A percentile compares a stretch with the other conserved stretches of the same genome.
Evolutionary conservation across 345 rosid species (phyloP).

Genomic region (Bruguiera sexangula): DNA sequence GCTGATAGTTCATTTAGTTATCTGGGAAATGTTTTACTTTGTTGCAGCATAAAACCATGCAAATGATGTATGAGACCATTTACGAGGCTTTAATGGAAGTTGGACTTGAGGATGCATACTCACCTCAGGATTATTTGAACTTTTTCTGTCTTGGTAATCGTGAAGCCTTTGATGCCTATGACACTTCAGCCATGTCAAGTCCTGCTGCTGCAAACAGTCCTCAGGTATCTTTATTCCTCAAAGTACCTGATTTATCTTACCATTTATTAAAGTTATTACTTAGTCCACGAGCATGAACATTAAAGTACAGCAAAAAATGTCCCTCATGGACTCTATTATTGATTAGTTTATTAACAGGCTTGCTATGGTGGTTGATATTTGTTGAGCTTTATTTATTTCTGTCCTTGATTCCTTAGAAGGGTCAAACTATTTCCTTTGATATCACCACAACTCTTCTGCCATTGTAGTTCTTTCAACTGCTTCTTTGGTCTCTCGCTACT

Average conservation of each 20-base stretch:
- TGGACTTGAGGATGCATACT: slow-evolving; percentile 61
- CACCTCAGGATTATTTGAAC: slow-evolving; percentile 83
- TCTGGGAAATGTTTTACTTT: slow-evolving; percentile 3
- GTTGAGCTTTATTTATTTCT: no score
- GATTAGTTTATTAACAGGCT: no score
- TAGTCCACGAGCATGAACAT: neutral
- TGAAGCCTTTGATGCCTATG: slow-evolving; percentile 36
- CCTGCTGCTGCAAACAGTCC: slow-evolving; percentile 52
- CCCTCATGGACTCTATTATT: no score
- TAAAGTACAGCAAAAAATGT: no score
- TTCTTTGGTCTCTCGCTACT: neutral
- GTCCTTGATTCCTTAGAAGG: no score
- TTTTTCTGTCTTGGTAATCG: slow-evolving; percentile 97
- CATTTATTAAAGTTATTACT: neutral
- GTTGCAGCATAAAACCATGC: slow-evolving; percentile 91
- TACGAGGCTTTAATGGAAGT: slow-evolving; percentile 80
- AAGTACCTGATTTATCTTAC: neutral
- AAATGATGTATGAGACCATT: slow-evolving; percentile 95
- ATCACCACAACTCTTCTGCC: neutral
- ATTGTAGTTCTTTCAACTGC: neutral
- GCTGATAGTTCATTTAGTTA: slow-evolving; percentile 10
- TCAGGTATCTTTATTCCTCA: slow-evolving; percentile 47
- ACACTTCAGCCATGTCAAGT: slow-evolving; percentile 22
- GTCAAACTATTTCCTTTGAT: neutral
- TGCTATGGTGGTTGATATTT: no score